phyloP scores from a whole-genome alignment of 345 rosid species.

The Bruguiera sexangula region DNA sequence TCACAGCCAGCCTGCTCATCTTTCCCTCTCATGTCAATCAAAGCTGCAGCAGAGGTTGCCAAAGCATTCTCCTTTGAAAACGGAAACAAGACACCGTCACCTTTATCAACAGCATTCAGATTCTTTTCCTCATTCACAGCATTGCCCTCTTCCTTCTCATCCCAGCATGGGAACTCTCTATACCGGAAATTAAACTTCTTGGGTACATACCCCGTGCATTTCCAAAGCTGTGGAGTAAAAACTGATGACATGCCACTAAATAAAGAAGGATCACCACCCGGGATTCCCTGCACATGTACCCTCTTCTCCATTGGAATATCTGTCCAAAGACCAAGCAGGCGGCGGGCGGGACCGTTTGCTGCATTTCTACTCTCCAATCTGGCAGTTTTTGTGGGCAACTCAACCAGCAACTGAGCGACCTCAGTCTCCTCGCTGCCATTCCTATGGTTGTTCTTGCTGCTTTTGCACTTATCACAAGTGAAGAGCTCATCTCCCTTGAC shows the following conservation, averaged over 20 bases:
- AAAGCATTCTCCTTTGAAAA: slow-evolving; percentile 63
- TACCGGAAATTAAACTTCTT: slow-evolving; percentile 76
- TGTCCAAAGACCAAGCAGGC: slow-evolving; percentile 60
- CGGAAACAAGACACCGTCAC: slow-evolving; percentile 76
- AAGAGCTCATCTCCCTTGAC: slow-evolving; percentile 78
- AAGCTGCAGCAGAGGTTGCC: slow-evolving; percentile 36
- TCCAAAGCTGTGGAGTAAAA: slow-evolving; percentile 76
- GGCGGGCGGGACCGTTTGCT: slow-evolving; percentile 29
- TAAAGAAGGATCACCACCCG: slow-evolving; percentile 77
- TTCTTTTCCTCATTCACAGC: slow-evolving; percentile 38
- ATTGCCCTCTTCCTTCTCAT: slow-evolving; percentile 38
- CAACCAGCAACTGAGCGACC: slow-evolving; percentile 89
- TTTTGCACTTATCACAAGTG: slow-evolving; percentile 83
- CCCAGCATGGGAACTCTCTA: slow-evolving; percentile 78
- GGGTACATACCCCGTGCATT: slow-evolving; percentile 79
- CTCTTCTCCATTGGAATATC: slow-evolving; percentile 79
- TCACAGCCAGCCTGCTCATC: slow-evolving; percentile 28
- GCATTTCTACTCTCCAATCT: slow-evolving; percentile 54
- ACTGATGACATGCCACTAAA: slow-evolving; percentile 58
- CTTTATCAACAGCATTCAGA: slow-evolving; percentile 55
- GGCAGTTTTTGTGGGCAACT: slow-evolving; percentile 79
- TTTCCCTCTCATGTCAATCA: slow-evolving; percentile 41
- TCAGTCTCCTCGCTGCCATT: slow-evolving; percentile 67
- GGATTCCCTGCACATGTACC: slow-evolving; percentile 87
- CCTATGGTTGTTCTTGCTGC: slow-evolving; percentile 34